Evolutionary conservation across 1,139 yeast species (phyloP).

Genomic region (Yamadazyma atmosphaerica): DNA sequence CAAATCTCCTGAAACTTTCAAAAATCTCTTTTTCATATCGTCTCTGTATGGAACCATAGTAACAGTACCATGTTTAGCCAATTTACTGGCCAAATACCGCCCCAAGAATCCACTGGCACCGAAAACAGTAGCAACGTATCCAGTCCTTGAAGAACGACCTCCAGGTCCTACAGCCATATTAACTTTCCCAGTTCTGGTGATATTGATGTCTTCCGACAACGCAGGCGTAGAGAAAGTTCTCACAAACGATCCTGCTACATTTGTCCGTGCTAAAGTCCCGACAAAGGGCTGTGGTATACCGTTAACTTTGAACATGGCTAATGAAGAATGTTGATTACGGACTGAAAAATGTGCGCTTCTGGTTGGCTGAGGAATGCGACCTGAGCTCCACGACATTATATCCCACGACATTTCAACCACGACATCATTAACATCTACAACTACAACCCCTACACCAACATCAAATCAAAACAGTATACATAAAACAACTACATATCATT

Average conservation of each 20-base stretch:
- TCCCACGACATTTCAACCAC: not conserved
- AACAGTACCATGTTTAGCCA: conserved; percentile 80
- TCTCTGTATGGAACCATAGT: conserved; percentile 80
- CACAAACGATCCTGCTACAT: conserved; percentile 6
- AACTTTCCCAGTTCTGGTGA: conserved; percentile 76
- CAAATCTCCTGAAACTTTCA: conserved; percentile 82
- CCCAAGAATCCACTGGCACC: conserved; percentile 85
- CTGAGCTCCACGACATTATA: too few species aligned
- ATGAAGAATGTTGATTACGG: conserved; percentile 12
- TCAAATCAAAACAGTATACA: not conserved
- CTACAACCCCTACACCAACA: not conserved
- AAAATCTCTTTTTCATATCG: conserved; percentile 74
- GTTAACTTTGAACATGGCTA: conserved; percentile 30
- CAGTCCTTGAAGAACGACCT: conserved; percentile 87
- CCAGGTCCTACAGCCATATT: conserved; percentile 70
- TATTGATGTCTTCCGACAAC: conserved; percentile 62
- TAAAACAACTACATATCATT: not conserved
- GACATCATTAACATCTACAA: not conserved
- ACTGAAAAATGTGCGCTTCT: conserved; percentile 17
- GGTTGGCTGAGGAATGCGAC: conserved; percentile 26
- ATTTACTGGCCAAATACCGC: conserved; percentile 65
- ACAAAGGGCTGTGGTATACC: conserved; percentile 20
- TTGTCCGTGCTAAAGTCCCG: not conserved
- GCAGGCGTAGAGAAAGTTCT: conserved; percentile 45
- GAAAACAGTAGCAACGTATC: conserved; percentile 86